Conservation (phyloP, 495 filamentous ascomycete genomes). For the Penicillium lagena region DNA sequence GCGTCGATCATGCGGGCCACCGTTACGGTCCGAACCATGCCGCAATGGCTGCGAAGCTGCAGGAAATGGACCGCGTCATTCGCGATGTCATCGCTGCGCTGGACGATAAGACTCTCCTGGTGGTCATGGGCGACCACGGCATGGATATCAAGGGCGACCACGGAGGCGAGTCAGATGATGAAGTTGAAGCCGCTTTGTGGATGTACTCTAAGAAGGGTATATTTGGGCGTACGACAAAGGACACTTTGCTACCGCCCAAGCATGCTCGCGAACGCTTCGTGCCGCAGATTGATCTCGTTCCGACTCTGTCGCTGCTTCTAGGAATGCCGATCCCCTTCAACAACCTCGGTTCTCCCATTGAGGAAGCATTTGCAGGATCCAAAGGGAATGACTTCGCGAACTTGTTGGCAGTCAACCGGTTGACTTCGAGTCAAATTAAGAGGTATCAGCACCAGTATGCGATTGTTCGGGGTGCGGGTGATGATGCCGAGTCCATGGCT, state of each 20-base stretch:
- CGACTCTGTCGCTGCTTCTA: slow-evolving; percentile 78
- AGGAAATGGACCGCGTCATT: slow-evolving; percentile 83
- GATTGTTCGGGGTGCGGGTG: slow-evolving; percentile 54
- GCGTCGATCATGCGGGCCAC: slow-evolving; percentile 96
- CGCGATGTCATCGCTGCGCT: slow-evolving; percentile 62
- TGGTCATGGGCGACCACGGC: slow-evolving; percentile 97
- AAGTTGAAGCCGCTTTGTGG: slow-evolving; percentile 92
- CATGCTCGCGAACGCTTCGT: slow-evolving; percentile 74
- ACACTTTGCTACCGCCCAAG: slow-evolving; percentile 56
- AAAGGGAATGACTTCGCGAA: slow-evolving; percentile 64
- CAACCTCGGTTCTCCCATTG: slow-evolving; percentile 90
- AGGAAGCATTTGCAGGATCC: slow-evolving; percentile 79
- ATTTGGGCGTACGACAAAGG: slow-evolving; percentile 69
- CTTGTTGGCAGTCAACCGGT: slow-evolving; percentile 64
- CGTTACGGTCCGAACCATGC: slow-evolving; percentile 90
- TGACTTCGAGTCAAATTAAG: slow-evolving; percentile 81
- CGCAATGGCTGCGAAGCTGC: slow-evolving; percentile 83
- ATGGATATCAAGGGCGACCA: slow-evolving; percentile 98
- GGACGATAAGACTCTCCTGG: slow-evolving; percentile 79
- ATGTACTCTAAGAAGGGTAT: slow-evolving; percentile 86
- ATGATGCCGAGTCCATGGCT: slow-evolving; percentile 45
- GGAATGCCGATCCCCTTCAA: slow-evolving; percentile 95
- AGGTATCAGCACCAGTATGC: slow-evolving; percentile 73
- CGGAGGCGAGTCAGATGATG: slow-evolving; percentile 91
- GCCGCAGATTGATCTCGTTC: slow-evolving; percentile 94